Conservation (phyloP, 1,284 basidiomycete species). For the Boletus mariae region DNA sequence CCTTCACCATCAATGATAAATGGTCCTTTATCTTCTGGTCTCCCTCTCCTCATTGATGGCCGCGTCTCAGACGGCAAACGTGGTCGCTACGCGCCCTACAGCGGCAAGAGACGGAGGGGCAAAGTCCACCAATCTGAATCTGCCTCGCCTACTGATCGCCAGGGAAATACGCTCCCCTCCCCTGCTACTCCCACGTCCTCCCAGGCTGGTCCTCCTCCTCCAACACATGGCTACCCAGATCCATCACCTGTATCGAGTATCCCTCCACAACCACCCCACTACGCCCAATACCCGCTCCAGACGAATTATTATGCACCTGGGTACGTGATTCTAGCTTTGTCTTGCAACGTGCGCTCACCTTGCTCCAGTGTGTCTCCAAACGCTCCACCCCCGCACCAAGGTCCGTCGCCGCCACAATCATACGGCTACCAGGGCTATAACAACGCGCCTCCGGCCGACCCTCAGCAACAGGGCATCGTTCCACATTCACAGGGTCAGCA, state of each 20-base stretch:
- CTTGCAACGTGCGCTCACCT: constrained; percentile 9
- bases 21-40: constrained; percentile 47
- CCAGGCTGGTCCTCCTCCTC: constrained; percentile 20
- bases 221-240: constrained; percentile 24
- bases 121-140: constrained; percentile 28
- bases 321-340: constrained; percentile 9
- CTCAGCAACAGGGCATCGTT: constrained; percentile 26
- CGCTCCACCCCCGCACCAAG: constrained; percentile 21
- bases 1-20: constrained; percentile 45
- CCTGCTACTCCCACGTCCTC: constrained; percentile 31
- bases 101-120: constrained; percentile 37
- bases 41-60: constrained; percentile 52
- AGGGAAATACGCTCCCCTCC: constrained; percentile 25
- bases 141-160: constrained; percentile 28
- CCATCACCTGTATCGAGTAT: constrained; percentile 21
- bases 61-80: constrained; percentile 41
- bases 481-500: constrained; percentile 22
- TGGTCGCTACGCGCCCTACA: constrained; percentile 56
- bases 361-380: constrained; percentile 16
- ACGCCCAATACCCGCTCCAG: constrained; percentile 26
- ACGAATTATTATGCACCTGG: constrained; percentile 28
- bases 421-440: constrained; percentile 30
- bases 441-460: constrained; percentile 18
- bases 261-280: constrained; percentile 27
- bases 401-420: constrained; percentile 18